Evolutionary conservation across 1,284 basidiomycete species (phyloP).

Genomic region (Thelephora terrestris): DNA sequence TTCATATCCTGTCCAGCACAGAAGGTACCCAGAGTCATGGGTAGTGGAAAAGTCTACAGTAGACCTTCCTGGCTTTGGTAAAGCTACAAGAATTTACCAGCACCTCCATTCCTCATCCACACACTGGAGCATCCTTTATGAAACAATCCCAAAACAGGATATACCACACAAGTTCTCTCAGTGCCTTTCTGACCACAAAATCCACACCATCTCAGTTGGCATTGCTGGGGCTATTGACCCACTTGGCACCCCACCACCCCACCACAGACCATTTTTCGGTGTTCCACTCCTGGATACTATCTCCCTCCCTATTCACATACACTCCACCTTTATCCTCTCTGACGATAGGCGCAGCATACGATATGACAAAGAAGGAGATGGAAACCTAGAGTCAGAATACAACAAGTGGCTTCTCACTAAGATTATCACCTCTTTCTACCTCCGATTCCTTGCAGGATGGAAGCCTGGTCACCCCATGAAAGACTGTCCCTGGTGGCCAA

Average conservation of each 20-base stretch:
- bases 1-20: no score
- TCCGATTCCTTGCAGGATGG: constrained; percentile 24
- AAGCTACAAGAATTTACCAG: no score
- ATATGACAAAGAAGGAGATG: constrained; percentile 15
- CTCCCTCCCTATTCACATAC: constrained; percentile 21
- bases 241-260: not conserved
- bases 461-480: constrained; percentile 6
- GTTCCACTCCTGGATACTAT: constrained; percentile 21
- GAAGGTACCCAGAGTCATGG: no score
- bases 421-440: constrained; percentile 27
- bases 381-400: constrained; percentile 25
- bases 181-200: no score
- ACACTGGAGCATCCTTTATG: no score
- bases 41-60: no score
- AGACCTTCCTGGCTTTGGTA: no score
- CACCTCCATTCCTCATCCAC: no score
- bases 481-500: constrained; percentile 25
- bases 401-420: constrained; percentile 32
- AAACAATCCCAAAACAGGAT: no score
- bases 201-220: constrained; percentile 1
- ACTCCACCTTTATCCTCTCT: constrained; percentile 23
- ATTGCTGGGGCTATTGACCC: not conserved
- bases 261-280: constrained; percentile 16
- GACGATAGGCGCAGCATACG: constrained; percentile 27
- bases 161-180: no score